Evolutionary conservation across 2,329 filamentous ascomycete genomes (phyloP), one percentile per base, ranked within the genome.

Genomic region (Neonectria ditissima): DNA sequence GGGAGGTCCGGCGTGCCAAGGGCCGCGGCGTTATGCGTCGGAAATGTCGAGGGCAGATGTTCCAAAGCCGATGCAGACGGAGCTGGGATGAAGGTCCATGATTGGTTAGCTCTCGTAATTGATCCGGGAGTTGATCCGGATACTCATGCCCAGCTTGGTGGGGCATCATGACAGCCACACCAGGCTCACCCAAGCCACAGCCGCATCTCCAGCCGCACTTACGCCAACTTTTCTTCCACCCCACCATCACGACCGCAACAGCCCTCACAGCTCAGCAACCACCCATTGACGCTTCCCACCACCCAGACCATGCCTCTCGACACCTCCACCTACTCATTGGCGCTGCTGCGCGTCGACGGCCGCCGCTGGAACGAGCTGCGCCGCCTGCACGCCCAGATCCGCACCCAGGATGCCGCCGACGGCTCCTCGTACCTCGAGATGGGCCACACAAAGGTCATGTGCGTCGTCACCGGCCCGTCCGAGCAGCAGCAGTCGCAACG

Each of bases 281-380:
- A n/a, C n/a, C 6, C 41, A 24, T 55, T 60, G 39, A 45, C 50
- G 16, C 24, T n/a, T n/a, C n/a, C 11, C 16, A 13, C 20, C 34
- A 32, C 45, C 47, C 6, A 59, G 67, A n/a, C 26, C 71, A 97
- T 97, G 95, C 94, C 95, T 62, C 92, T 98, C 78, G 95, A 97
- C 81, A 97, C 94, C 8, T 95, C 93, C 13, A 94, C 92, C 55
- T 98, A 97, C 84, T 89, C 89, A 53, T 88, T 97, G 66, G 94
- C 93, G 66, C 91, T 96, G 57, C 86, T 94, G 66, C 91, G 92
- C 75, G 89, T 93, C 69, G 95, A 92, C 76, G 92, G 92, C 65
- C 90, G 96, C 65, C 90, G 96, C 73, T 99, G 96, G 96, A 98
- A 99, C 82, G 96, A 99, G 79, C 88, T 99, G 41, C 93, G 96